Evolutionary conservation across 352 stramenopile genomes (phyloP).

Genomic region (Pythium scleroteichum): DNA sequence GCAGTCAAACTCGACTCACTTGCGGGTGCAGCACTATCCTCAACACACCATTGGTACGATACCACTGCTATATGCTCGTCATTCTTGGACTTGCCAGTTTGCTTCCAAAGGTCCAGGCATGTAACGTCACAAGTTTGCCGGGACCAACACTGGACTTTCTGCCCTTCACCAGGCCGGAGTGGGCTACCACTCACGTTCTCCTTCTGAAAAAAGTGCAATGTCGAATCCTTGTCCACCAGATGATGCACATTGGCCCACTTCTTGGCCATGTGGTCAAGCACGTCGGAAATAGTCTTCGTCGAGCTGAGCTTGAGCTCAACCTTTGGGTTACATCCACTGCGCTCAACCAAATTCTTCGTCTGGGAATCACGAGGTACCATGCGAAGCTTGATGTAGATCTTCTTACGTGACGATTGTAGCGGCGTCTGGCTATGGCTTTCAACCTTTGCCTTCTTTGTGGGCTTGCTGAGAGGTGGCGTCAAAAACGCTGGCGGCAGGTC

Average conservation of each 20-base stretch:
- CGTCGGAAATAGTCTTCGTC: constrained; percentile 78
- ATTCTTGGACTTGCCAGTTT: constrained; percentile 56
- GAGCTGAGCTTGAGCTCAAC: constrained; percentile 80
- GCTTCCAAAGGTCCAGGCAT: constrained; percentile 76
- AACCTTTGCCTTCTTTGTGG: constrained; percentile 20
- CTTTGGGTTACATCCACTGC: constrained; percentile 62
- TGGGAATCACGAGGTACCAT: constrained; percentile 73
- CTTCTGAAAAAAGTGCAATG: constrained; percentile 61
- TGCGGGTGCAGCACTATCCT: background rate
- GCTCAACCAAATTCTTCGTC: constrained; percentile 49
- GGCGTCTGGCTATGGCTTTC: constrained; percentile 37
- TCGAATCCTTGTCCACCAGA: constrained; percentile 25
- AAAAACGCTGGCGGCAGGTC: constrained; percentile 7
- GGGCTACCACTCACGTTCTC: constrained; percentile 21
- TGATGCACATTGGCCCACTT: constrained; percentile 66
- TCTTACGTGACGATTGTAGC: constrained; percentile 58
- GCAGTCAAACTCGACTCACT: constrained; percentile 6
- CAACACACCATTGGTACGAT: constrained; percentile 53
- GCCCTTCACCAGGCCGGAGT: no score
- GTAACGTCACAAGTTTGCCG: constrained; percentile 46
- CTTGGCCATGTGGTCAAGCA: constrained; percentile 73
- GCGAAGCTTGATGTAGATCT: constrained; percentile 83
- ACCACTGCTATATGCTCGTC: constrained; percentile 76
- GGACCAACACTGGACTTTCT: constrained; percentile 33
- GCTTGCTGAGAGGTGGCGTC: constrained; percentile 11